Evolutionary conservation across 2,329 filamentous ascomycete genomes (phyloP), one percentile per base, ranked within the genome.

Genomic region (Cladophialophora psammophila): DNA sequence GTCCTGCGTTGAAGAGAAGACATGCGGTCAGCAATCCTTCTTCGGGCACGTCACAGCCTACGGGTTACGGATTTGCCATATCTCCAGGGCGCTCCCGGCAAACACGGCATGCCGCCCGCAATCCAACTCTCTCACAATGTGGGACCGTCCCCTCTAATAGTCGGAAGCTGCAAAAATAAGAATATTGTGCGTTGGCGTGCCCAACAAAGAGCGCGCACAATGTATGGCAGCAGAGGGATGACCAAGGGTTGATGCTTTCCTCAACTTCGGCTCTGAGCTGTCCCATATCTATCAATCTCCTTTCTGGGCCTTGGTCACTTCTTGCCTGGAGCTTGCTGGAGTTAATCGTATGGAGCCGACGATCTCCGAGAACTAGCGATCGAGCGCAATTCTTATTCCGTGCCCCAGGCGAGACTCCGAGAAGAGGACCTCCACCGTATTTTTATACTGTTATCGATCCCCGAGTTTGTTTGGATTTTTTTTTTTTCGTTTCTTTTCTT

Each of bases 61-160:
- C 45, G 45, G 45, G 13, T 13, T 18, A 15, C 32, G 35, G 32
- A 15, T 15, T 18, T 53, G 40, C 18, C 62, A 52, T 64, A 58
- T 58, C 45, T 64, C 45, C 18, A 32, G n/a, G n/a, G 32, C 45
- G 45, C 20, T 31, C 36, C 32, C 62, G 62, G 62, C 26, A 58
- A 58, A 59, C 31, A 58, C 62, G 62, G 62, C 62, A 64, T 54
- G 12, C 45, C 48, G 59, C 45, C 59, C 45, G 45, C 18, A 20
- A 26, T 57, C 13, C 36, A 48, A 26, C 31, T 59, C 34, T 20
- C 32, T 42, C 54, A n/a, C 36, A 38, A 34, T 50, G 61, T 57
- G 61, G 61, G 61, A 63, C 61, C 20, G 31, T 34, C 61, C 42
- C 53, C 53, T 63, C 50, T 15, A 38, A 32, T 26, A 20, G 20